Conservation (phyloP, 495 filamentous ascomycete genomes). For the Hypoxylon lenormandii region DNA sequence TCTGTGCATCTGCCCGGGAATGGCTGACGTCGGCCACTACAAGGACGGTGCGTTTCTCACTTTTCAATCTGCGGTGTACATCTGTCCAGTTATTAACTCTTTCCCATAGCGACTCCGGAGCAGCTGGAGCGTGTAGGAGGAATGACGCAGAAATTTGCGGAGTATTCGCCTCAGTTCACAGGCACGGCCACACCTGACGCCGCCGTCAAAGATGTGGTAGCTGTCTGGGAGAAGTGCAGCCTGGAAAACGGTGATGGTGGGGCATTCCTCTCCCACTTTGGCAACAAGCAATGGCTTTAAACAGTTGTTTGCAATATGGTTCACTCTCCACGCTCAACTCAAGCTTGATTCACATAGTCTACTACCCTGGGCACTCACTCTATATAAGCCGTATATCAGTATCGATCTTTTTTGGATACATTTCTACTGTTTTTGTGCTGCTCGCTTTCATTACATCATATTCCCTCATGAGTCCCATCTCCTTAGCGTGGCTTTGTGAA, state of each 20-base stretch:
- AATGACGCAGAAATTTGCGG: conserved; percentile 52
- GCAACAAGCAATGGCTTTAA: conserved; percentile 61
- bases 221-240: conserved; percentile 57
- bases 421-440: too few relatives aligned
- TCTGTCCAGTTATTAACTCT: conserved; percentile 12
- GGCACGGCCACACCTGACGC: conserved; percentile 58
- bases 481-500: too few relatives aligned
- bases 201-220: conserved; percentile 54
- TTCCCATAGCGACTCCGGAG: conserved; percentile 54
- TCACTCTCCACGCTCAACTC: too few relatives aligned
- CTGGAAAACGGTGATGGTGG: conserved; percentile 63
- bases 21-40: conserved; percentile 57
- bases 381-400: too few relatives aligned
- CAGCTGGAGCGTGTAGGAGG: conserved; percentile 48
- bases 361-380: too few relatives aligned
- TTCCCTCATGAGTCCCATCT: too few relatives aligned
- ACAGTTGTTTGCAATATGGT: too few relatives aligned
- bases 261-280: conserved; percentile 64
- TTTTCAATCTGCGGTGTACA: not conserved
- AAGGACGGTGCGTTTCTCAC: conserved; percentile 38
- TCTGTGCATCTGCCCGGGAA: conserved; percentile 62
- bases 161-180: conserved; percentile 62
- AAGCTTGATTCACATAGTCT: too few relatives aligned
- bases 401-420: too few relatives aligned
- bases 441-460: too few relatives aligned